A percentile compares a stretch with the other conserved stretches of the same genome.
phyloP scores from a whole-genome alignment of 306 rosid species.

The Malus orientalis region DNA sequence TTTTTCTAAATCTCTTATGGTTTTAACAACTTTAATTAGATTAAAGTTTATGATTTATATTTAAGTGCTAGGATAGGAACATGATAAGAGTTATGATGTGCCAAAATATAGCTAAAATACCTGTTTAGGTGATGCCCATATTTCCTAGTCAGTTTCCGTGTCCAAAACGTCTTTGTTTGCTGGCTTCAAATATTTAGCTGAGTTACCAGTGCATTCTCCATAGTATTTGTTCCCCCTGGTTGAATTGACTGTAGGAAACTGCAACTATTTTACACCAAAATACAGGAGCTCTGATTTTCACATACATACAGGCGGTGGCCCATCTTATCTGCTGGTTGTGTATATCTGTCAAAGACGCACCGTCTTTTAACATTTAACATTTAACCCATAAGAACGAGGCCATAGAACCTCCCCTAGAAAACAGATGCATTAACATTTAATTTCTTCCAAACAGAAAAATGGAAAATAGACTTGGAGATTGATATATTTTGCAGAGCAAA shows the following conservation, averaged over 20 bases:
- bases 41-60: not conserved
- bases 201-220: slow-evolving; percentile 47
- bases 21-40: too few species aligned
- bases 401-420: slow-evolving; percentile 66
- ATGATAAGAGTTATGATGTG: not conserved
- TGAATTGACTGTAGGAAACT: slow-evolving; percentile 44
- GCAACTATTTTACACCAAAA: not conserved
- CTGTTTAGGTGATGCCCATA: slow-evolving; percentile 63
- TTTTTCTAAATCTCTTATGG: not conserved
- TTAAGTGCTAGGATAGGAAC: not conserved
- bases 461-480: not conserved
- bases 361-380: slow-evolving; percentile 1
- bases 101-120: slow-evolving; percentile 16
- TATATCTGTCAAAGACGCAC: slow-evolving; percentile 56
- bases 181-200: slow-evolving; percentile 52
- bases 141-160: slow-evolving; percentile 64
- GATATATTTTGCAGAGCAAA: not conserved
- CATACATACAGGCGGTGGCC: not conserved
- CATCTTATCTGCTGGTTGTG: slow-evolving; percentile 62
- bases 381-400: slow-evolving; percentile 74
- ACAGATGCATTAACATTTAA: not conserved
- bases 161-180: slow-evolving; percentile 62
- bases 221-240: slow-evolving; percentile 73
- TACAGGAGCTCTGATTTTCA: not conserved
- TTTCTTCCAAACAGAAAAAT: not conserved